Conservation (phyloP, 257 asterid species). For the Nicotiana sylvestris region DNA sequence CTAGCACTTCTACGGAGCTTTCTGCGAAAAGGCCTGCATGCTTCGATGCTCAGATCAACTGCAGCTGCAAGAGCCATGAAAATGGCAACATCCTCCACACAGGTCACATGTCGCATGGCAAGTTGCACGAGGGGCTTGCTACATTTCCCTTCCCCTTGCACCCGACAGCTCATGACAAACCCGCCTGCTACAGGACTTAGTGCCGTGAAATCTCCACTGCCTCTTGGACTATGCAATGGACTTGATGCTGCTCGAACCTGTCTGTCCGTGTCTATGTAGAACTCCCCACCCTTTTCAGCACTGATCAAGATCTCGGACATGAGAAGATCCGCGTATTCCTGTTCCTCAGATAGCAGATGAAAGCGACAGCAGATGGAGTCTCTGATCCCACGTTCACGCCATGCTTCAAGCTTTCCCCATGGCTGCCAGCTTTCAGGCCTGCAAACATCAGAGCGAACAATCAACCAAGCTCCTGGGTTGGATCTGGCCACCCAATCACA, state of each 20-base stretch:
- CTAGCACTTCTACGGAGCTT: slow-evolving; percentile 47
- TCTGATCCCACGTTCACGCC: slow-evolving; percentile 75
- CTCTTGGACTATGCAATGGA: slow-evolving; percentile 66
- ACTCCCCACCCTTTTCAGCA: slow-evolving; percentile 87
- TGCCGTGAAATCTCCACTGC: slow-evolving; percentile 71
- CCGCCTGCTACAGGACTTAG: slow-evolving; percentile 58
- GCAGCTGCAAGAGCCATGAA: slow-evolving; percentile 96
- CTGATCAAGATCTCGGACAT: slow-evolving; percentile 62
- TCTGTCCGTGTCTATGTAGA: slow-evolving; percentile 72
- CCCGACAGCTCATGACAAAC: slow-evolving; percentile 84
- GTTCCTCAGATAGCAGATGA: slow-evolving; percentile 64
- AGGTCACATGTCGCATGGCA: slow-evolving; percentile 83
- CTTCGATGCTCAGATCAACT: slow-evolving; percentile 84
- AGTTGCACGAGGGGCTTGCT: slow-evolving; percentile 80
- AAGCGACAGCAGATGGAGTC: slow-evolving; percentile 75
- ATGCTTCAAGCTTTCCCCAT: slow-evolving; percentile 96
- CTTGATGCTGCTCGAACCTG: slow-evolving; percentile 42
- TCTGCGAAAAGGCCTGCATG: slow-evolving; percentile 73
- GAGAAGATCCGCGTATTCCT: slow-evolving; percentile 62
- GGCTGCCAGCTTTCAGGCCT: slow-evolving; percentile 86
- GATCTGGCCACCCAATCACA: slow-evolving; percentile 89
- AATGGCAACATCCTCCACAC: slow-evolving; percentile 93
- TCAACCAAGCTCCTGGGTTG: slow-evolving; percentile 98
- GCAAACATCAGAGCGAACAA: slow-evolving; percentile 67
- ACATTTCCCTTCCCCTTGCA: slow-evolving; percentile 77